Evolutionary conservation across 805 yeast genomes (phyloP).

Genomic region (Lipomyces spencermartinsiae): DNA sequence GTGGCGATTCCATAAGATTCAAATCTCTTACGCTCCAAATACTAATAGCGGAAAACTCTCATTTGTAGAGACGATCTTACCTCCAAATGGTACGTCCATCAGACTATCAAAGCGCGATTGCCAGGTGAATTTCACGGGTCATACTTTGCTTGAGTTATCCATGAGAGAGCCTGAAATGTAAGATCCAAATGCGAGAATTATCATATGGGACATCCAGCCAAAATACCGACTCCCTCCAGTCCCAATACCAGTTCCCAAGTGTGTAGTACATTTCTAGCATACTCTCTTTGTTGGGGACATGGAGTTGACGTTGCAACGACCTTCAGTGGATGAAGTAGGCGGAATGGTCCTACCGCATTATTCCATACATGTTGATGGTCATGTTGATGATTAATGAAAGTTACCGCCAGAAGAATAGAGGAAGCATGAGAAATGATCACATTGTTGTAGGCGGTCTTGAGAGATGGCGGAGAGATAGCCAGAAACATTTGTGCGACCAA

Average conservation of each 20-base stretch:
- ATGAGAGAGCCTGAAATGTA: background rate
- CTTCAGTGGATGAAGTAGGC: conserved; percentile 1
- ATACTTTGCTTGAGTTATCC: background rate
- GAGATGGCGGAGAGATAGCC: conserved; percentile 2
- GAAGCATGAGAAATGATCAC: conserved; percentile 8
- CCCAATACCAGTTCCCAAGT: background rate
- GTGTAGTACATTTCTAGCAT: conserved; percentile 8
- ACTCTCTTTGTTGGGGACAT: conserved; percentile 3
- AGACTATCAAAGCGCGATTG: too few species aligned
- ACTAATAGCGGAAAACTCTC: background rate
- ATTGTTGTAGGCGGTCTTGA: background rate
- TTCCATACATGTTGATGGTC: background rate
- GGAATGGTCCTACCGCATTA: conserved; percentile 7
- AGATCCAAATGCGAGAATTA: background rate
- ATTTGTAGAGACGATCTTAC: background rate
- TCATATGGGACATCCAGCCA: conserved; percentile 1
- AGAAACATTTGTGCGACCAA: conserved; percentile 7
- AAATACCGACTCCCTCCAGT: background rate
- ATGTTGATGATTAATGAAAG: conserved; percentile 4
- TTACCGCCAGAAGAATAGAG: conserved; percentile 3
- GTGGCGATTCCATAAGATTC: background rate
- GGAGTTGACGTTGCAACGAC: conserved; percentile 8
- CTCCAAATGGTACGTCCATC: background rate
- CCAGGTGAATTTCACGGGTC: background rate
- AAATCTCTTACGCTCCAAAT: background rate